Conservation (phyloP, 2,329 filamentous ascomycete species). For the Leptographium lundbergii region DNA sequence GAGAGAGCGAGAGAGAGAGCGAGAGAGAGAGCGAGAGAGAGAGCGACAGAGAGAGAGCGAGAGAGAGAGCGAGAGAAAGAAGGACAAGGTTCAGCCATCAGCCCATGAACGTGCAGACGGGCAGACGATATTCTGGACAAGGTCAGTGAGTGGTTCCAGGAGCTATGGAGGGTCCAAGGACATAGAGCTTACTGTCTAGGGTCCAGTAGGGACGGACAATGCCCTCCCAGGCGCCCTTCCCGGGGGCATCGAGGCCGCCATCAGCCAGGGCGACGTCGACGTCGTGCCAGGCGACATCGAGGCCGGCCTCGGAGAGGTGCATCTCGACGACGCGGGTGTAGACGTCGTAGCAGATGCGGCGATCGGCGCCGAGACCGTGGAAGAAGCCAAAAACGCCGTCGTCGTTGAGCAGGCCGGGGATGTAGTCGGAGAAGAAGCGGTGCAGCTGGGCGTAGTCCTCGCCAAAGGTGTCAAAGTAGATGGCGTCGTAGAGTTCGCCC, state of each 20-base stretch:
- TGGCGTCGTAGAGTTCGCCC: slow-evolving; percentile 65
- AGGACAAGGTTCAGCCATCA: slow-evolving; percentile 20
- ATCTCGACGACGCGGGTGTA: slow-evolving; percentile 88
- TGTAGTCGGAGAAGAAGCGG: slow-evolving; percentile 76
- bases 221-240: slow-evolving; percentile 72
- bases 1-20: background rate
- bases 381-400: slow-evolving; percentile 75
- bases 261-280: slow-evolving; percentile 62
- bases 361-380: slow-evolving; percentile 83
- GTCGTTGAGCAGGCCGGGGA: slow-evolving; percentile 64
- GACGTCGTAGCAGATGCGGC: slow-evolving; percentile 89
- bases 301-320: slow-evolving; percentile 76
- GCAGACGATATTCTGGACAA: slow-evolving; percentile 52
- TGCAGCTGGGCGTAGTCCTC: slow-evolving; percentile 82
- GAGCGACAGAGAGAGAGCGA: background rate
- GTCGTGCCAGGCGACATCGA: slow-evolving; percentile 79
- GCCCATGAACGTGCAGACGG: slow-evolving; percentile 61
- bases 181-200: slow-evolving; percentile 47
- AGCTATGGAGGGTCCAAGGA: background rate
- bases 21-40: background rate
- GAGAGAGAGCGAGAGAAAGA: background rate
- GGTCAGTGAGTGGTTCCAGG: slow-evolving; percentile 13
- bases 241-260: slow-evolving; percentile 48
- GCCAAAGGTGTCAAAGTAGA: slow-evolving; percentile 97
- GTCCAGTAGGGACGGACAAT: slow-evolving; percentile 86